Evolutionary conservation across 805 yeast species (phyloP).

Genomic region (Debaryomyces hansenii): DNA sequence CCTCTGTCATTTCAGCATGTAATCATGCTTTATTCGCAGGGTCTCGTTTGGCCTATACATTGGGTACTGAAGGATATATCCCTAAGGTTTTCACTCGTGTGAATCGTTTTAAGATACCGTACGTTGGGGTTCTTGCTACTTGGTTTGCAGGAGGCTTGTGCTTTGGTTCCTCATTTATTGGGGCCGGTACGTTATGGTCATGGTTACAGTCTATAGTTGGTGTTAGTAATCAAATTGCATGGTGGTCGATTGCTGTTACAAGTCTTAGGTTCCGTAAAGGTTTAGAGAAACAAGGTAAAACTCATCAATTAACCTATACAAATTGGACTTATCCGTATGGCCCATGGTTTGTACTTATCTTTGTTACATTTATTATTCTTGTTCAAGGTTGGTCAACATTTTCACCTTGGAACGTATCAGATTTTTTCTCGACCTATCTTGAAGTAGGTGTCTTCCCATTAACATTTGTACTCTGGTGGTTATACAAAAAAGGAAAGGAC

Average conservation of each 20-base stretch:
- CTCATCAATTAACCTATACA: constrained; percentile 39
- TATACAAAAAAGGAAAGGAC: constrained; percentile 40
- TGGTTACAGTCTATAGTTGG: constrained; percentile 56
- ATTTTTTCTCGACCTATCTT: constrained; percentile 46
- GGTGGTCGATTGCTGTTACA: constrained; percentile 51
- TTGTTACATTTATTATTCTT: constrained; percentile 44
- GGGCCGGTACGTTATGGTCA: constrained; percentile 53
- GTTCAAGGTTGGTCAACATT: constrained; percentile 56
- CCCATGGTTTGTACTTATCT: constrained; percentile 45
- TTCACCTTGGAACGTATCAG: constrained; percentile 42
- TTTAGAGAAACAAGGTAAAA: constrained; percentile 41
- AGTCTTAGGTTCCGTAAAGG: constrained; percentile 51
- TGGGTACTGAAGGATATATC: constrained; percentile 50
- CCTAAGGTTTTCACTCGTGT: constrained; percentile 43
- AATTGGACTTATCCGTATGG: constrained; percentile 57
- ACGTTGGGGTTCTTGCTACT: constrained; percentile 49
- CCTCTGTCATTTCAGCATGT: constrained; percentile 56
- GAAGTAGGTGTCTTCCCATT: constrained; percentile 50
- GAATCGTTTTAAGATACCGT: constrained; percentile 47
- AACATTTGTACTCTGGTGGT: constrained; percentile 48
- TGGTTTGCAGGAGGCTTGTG: constrained; percentile 58
- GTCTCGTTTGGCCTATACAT: constrained; percentile 47
- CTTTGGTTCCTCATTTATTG: constrained; percentile 58
- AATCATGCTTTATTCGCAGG: constrained; percentile 56
- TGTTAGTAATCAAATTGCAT: constrained; percentile 51